Evolutionary conservation across 495 filamentous ascomycete species (phyloP), one percentile per base, ranked within the genome.

Genomic region (Thermothielavioides terrestris): DNA sequence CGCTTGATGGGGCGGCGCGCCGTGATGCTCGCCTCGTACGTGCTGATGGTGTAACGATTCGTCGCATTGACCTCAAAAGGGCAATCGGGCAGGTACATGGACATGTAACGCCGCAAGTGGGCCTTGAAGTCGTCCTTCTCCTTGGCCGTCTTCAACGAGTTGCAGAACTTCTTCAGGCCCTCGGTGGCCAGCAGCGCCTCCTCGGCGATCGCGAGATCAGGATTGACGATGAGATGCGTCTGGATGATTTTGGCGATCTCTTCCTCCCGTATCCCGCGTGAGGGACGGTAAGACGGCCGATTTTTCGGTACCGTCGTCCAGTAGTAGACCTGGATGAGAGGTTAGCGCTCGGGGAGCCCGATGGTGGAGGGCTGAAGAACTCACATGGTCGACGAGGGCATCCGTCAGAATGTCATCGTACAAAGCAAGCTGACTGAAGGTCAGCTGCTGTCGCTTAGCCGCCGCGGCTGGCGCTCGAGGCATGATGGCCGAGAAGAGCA

Each of bases 401-500:
- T 99, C 94, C 0, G 92, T 97, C 54, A 95, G 77, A 56, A 99
- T 81, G 65, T 99, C 92, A 69, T 99, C 92, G 72, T 96, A 96
- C 48, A 84, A 84, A 23, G 88, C 82, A 50, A 99, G 72, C 70
- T 95, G 89, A 32, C 79, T 79, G 49, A 96, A 72, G 11, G 88
- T 95, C 54, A 97, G 72, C 57, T 80, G 82, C 52, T 85, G 79
- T 67, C 77, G 84, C 61, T 82, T 78, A 12, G 48, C n/a, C 14
- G 46, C 35, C 17, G 38, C 15, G 6, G 35, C 46, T 11, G 50
- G 8, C 21, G 55, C 12, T 21, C 44, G 58, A 43, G 54, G 63
- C 59, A 61, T 62, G 21, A 22, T 47, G 52, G 18, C n/a, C 18
- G 17, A 14, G n/a, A 5, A 3, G 42, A n/a, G n/a, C n/a, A n/a